phyloP scores from a whole-genome alignment of 1,284 basidiomycete genomes.

The Ustilago xerochloae region DNA sequence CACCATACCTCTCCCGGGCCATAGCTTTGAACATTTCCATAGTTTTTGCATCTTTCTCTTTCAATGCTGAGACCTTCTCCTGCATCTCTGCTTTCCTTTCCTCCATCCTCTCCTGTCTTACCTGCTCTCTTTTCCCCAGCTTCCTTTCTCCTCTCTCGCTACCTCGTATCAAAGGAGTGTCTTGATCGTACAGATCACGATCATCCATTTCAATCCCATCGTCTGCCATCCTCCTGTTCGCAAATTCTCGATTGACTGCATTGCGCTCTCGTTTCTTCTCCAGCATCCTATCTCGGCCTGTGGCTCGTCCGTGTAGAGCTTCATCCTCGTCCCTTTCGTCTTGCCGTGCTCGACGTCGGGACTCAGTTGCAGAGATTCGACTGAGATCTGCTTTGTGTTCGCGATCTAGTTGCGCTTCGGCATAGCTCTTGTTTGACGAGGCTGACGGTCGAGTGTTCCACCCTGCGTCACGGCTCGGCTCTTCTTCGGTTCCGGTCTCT shows the following conservation, averaged over 20 bases:
- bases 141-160: slow-evolving; percentile 7
- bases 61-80: slow-evolving; percentile 32
- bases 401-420: slow-evolving; percentile 13
- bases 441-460: slow-evolving; percentile 10
- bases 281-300: slow-evolving; percentile 48
- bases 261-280: slow-evolving; percentile 37
- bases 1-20: slow-evolving; percentile 39
- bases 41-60: slow-evolving; percentile 41
- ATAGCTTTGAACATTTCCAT: slow-evolving; percentile 55
- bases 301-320: slow-evolving; percentile 30
- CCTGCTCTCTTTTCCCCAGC: slow-evolving; percentile 14
- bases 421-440: not conserved
- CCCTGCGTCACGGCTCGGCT: slow-evolving; percentile 12
- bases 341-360: not conserved
- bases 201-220: slow-evolving; percentile 55
- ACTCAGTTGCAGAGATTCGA: slow-evolving; percentile 1
- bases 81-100: slow-evolving; percentile 28
- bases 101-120: slow-evolving; percentile 12
- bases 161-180: not conserved
- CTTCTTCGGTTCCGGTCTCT: not conserved
- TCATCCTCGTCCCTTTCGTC: slow-evolving; percentile 16
- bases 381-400: slow-evolving; percentile 16
- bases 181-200: slow-evolving; percentile 28
- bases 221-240: slow-evolving; percentile 33
- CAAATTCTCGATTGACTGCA: slow-evolving; percentile 43